Evolutionary conservation across 345 rosid species (phyloP).

Genomic region (Hibiscus tridactylites): DNA sequence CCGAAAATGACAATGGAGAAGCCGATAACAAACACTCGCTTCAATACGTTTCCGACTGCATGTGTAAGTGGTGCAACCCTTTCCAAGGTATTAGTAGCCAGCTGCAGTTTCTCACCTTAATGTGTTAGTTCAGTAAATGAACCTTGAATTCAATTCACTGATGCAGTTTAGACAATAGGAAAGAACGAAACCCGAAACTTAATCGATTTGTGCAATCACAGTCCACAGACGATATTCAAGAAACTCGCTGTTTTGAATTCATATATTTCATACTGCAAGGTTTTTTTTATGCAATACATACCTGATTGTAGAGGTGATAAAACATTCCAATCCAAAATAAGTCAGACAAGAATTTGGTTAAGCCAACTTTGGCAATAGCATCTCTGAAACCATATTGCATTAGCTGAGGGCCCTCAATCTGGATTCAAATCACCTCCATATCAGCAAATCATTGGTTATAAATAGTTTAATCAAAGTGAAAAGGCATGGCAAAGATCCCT

Average conservation of each 20-base stretch:
- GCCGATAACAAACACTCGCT: not conserved
- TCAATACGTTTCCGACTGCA: not conserved
- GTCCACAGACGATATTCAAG: not conserved
- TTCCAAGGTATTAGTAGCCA: not conserved
- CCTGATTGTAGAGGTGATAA: slow-evolving; percentile 51
- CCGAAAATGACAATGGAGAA: not conserved
- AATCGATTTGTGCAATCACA: not conserved
- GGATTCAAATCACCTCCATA: slow-evolving; percentile 4
- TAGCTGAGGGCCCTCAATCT: slow-evolving; percentile 50
- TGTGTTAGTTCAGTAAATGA: not conserved
- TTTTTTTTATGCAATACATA: not conserved
- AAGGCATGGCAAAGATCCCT: not conserved
- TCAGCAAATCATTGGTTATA: not conserved
- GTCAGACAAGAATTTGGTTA: slow-evolving; percentile 33
- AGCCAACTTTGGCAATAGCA: slow-evolving; percentile 44
- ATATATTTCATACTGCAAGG: too few species aligned
- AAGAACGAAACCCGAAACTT: too few species aligned
- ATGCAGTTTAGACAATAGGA: too few species aligned
- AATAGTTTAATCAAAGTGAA: not conserved
- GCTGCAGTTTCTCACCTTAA: slow-evolving; percentile 7
- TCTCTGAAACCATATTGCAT: slow-evolving; percentile 35
- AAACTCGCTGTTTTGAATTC: not conserved
- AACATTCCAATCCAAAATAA: slow-evolving; percentile 51
- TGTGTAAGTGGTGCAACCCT: not conserved
- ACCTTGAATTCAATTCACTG: not conserved